Evolutionary conservation across 805 yeast species (phyloP).

Genomic region (Scheffersomyces lignosus): DNA sequence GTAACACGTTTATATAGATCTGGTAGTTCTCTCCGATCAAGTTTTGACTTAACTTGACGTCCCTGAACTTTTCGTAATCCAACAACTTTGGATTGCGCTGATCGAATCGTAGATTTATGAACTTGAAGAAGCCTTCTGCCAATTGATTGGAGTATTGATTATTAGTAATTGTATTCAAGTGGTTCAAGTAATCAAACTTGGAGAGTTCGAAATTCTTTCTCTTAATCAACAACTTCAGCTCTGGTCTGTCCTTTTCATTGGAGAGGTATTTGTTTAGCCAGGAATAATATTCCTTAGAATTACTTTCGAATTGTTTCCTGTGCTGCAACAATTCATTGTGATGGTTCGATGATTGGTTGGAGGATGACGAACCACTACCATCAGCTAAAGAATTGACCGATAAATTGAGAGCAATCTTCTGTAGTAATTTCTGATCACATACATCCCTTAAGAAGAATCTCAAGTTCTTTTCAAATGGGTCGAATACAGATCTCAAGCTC

Average conservation of each 20-base stretch:
- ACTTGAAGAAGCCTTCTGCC: constrained; percentile 37
- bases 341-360: constrained; percentile 2
- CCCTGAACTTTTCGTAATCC: constrained; percentile 14
- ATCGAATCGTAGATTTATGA: constrained; percentile 21
- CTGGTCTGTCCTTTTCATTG: constrained; percentile 45
- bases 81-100: constrained; percentile 11
- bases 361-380: constrained; percentile 5
- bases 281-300: constrained; percentile 42
- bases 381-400: constrained; percentile 13
- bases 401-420: constrained; percentile 22
- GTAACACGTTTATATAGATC: constrained; percentile 32
- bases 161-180: constrained; percentile 35
- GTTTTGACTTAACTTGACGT: constrained; percentile 13
- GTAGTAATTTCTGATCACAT: constrained; percentile 25
- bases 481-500: constrained; percentile 25
- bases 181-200: constrained; percentile 47
- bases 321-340: constrained; percentile 22
- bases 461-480: constrained; percentile 33
- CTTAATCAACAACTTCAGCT: constrained; percentile 35
- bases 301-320: constrained; percentile 37
- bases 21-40: constrained; percentile 23
- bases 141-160: constrained; percentile 42
- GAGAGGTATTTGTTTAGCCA: constrained; percentile 46
- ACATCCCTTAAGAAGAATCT: constrained; percentile 27
- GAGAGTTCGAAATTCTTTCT: constrained; percentile 42